Percentiles rank a stretch among this genome's conserved stretches.
Conservation (phyloP, 2,329 filamentous ascomycete genomes). For the Phialocephala subalpina region DNA sequence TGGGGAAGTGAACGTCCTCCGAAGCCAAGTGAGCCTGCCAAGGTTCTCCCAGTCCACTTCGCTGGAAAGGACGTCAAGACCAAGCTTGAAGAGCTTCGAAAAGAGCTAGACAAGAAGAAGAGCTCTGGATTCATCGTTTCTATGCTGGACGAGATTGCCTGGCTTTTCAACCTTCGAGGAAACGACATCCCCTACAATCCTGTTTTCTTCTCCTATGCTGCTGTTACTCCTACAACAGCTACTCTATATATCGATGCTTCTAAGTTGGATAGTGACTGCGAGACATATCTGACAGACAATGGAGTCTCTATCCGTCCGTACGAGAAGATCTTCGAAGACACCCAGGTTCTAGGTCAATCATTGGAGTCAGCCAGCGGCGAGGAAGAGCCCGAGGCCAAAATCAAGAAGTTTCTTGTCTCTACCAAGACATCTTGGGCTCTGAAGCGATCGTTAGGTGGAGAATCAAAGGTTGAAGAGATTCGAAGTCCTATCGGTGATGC, state of each 20-base stretch:
- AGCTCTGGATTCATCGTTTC: conserved; percentile 88
- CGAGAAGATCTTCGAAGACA: conserved; percentile 79
- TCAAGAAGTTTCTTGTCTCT: conserved; percentile 80
- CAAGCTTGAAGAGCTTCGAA: conserved; percentile 87
- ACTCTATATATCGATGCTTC: conserved; percentile 85
- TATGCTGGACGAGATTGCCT: conserved; percentile 95
- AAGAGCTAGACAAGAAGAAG: conserved; percentile 91
- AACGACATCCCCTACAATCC: conserved; percentile 98
- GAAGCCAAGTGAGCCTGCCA: conserved; percentile 78
- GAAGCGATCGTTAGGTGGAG: conserved; percentile 84
- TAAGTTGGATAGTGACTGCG: conserved; percentile 76
- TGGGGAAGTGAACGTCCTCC: conserved; percentile 80
- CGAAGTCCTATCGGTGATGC: conserved; percentile 88
- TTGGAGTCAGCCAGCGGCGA: conserved; percentile 47
- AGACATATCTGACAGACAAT: conserved; percentile 72
- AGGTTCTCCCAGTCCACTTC: conserved; percentile 74
- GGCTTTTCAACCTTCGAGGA: conserved; percentile 97
- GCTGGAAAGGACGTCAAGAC: conserved; percentile 83
- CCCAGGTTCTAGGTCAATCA: conserved; percentile 66
- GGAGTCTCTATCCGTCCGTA: conserved; percentile 84
- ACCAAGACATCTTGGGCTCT: conserved; percentile 94
- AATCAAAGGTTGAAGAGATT: conserved; percentile 83
- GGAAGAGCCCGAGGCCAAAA: conserved; percentile 41
- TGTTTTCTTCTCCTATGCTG: conserved; percentile 96
- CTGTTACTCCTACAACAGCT: conserved; percentile 79